phyloP scores from a whole-genome alignment of 306 rosid species.

The Mucuna pruriens region DNA sequence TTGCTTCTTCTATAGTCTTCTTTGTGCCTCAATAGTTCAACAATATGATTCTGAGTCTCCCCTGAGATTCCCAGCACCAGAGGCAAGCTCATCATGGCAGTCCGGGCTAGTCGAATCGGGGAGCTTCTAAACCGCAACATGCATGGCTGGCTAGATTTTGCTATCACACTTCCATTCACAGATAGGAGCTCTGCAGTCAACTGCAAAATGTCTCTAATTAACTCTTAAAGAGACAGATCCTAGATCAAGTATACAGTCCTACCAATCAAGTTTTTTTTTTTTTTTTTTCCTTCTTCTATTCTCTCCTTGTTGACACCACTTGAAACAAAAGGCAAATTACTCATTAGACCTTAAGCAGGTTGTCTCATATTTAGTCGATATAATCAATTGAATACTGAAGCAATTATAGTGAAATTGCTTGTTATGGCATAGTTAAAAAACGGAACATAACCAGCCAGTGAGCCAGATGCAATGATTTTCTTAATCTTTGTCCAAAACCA shows the following conservation, averaged over 20 bases:
- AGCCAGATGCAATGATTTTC: neutral
- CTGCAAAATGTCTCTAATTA: constrained; percentile 43
- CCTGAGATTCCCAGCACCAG: constrained; percentile 62
- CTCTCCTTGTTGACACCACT: neutral
- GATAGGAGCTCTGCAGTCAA: constrained; percentile 68
- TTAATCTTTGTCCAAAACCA: neutral
- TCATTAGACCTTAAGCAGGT: neutral
- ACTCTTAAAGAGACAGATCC: neutral
- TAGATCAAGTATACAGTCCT: neutral
- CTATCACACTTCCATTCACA: constrained; percentile 55
- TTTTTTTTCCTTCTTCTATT: neutral
- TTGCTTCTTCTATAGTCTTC: constrained; percentile 61
- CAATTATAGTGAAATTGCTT: neutral
- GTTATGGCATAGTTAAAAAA: neutral
- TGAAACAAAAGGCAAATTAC: neutral
- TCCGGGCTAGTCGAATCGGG: constrained; percentile 65
- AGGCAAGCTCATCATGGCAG: constrained; percentile 66
- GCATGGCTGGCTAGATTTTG: constrained; percentile 75
- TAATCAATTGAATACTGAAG: neutral
- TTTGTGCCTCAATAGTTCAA: constrained; percentile 63
- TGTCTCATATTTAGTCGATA: neutral
- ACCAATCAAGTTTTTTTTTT: neutral
- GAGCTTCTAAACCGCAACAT: constrained; percentile 78
- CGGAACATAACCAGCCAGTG: neutral
- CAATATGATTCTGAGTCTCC: constrained; percentile 63